Evolutionary conservation across 352 stramenopile species (phyloP), one percentile per base, ranked within the genome.

Genomic region (Hyaloperonospora arabidopsidis): DNA sequence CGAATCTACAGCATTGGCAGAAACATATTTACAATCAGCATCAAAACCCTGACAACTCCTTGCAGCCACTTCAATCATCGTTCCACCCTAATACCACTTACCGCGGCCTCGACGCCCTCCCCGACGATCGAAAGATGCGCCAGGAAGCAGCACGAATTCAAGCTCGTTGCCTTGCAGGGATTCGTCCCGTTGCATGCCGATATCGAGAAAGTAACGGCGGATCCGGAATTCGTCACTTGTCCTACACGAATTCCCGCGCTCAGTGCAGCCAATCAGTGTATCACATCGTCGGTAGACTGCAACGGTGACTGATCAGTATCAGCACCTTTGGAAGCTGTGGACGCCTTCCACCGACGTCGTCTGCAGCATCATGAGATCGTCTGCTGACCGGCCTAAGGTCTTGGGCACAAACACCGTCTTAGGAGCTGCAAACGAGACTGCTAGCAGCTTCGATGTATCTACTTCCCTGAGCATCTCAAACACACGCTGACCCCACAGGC

Each of bases 381-480:
- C 73, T 12, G 86, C 74, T 17, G 52, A 66, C 15, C 45, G 58
- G 14, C 79, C 75, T 11, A 56, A 82, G 53, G 95, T 89, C 67
- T 96, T 96, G 17, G 86, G 86, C 39, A 96, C 85, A 44, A 89
- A 94, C 8, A 96, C 77, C 45, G 76, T 82, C 63, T 91, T 95
- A 6, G 67, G 49, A 0, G 64, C 57, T 6, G 54, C 70, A 45
- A 96, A 91, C 4, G 81, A 68, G 3, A 63, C 57, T 35, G 62
- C 50, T 41, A 95, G 45, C 38, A 95, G 61, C 18, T 49, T 45
- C 2, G 29, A 35, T 5, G 86, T 96, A 6, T 61, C 57, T n/a
- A 79, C 84, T 63, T 96, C 86, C 46, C 74, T 77, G 44, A 79
- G 76, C 84, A 96, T 94, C 49, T 88, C 25, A 96, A 67, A 40